Conservation (phyloP, 83 land plant genomes). For the Picea abies region DNA sequence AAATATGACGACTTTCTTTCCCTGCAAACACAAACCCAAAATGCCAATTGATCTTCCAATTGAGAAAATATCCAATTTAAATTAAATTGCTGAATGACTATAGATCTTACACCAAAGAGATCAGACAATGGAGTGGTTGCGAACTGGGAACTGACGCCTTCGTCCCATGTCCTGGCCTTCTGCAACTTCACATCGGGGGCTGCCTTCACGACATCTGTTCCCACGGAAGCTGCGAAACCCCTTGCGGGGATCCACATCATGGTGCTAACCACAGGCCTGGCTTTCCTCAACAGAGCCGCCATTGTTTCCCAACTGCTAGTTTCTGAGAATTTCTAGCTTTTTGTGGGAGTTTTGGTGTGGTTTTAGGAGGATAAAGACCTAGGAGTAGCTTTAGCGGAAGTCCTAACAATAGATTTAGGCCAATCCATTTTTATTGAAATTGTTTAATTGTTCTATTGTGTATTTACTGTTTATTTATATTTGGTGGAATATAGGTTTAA, state of each 20-base stretch:
- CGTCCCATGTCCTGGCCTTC: slow-evolving; percentile 95
- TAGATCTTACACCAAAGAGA: slow-evolving; percentile 62
- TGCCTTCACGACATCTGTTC: slow-evolving; percentile 49
- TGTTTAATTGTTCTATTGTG: too few relatives aligned
- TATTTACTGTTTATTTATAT: too few relatives aligned
- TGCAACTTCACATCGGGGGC: slow-evolving; percentile 66
- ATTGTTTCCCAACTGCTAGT: not conserved
- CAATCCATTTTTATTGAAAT: too few relatives aligned
- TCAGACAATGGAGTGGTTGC: slow-evolving; percentile 77
- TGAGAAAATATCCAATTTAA: not conserved
- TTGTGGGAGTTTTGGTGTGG: not conserved
- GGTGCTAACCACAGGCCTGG: not conserved
- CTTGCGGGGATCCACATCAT: slow-evolving; percentile 19
- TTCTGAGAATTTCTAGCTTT: too few relatives aligned
- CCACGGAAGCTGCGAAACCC: slow-evolving; percentile 51
- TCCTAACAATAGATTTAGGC: too few relatives aligned
- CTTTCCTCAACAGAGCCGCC: slow-evolving; percentile 21
- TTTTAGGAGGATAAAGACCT: too few relatives aligned
- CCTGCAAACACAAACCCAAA: slow-evolving; percentile 51
- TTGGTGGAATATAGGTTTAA: too few relatives aligned
- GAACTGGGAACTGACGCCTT: slow-evolving; percentile 81
- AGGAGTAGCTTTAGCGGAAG: too few relatives aligned
- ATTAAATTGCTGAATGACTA: not conserved
- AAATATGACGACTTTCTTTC: slow-evolving; percentile 84
- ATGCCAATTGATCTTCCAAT: slow-evolving; percentile 7